Conservation (phyloP, 2,329 filamentous ascomycete genomes). For the Clarireedia hainanense region DNA sequence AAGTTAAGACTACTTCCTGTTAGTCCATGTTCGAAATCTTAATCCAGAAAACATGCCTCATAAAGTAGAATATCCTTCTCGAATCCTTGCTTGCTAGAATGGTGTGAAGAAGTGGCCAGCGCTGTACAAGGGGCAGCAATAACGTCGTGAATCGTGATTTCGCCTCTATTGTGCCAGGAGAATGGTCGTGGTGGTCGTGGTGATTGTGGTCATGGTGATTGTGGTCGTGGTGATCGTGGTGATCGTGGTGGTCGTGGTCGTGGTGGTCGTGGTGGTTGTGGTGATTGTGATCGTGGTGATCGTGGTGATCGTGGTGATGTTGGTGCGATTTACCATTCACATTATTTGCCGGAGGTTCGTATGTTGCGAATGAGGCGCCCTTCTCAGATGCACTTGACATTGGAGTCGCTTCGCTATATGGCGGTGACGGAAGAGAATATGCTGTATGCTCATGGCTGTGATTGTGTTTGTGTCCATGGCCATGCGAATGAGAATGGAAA, state of each 20-base stretch:
- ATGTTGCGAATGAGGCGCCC: slow-evolving; percentile 8
- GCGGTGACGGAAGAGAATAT: slow-evolving; percentile 15
- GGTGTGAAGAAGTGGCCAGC: slow-evolving; percentile 72
- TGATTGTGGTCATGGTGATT: slow-evolving; percentile 17
- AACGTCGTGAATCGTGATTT: slow-evolving; percentile 65
- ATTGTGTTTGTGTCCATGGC: slow-evolving; percentile 8
- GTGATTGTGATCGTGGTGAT: not conserved
- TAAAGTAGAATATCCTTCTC: slow-evolving; percentile 93
- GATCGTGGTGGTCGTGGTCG: slow-evolving; percentile 14
- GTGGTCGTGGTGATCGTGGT: slow-evolving; percentile 10
- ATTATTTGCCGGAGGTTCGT: slow-evolving; percentile 20
- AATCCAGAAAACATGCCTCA: slow-evolving; percentile 52
- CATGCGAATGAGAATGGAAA: slow-evolving; percentile 13
- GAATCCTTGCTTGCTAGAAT: slow-evolving; percentile 90
- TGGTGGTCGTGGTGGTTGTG: slow-evolving; percentile 16
- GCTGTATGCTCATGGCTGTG: slow-evolving; percentile 10
- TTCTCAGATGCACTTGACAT: slow-evolving; percentile 15
- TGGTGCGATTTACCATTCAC: slow-evolving; percentile 14
- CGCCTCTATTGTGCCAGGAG: slow-evolving; percentile 29
- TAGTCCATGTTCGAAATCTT: too few species aligned
- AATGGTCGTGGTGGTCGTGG: slow-evolving; percentile 19
- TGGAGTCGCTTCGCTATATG: slow-evolving; percentile 18
- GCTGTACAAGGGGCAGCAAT: slow-evolving; percentile 60
- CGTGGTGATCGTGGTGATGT: slow-evolving; percentile 9
- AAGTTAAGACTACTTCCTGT: slow-evolving; percentile 67